These are phyloP conservation scores for Pelargonium citronellum DNA, from an alignment of 441 rosid genomes.

Conservation along the genomic window DNA sequence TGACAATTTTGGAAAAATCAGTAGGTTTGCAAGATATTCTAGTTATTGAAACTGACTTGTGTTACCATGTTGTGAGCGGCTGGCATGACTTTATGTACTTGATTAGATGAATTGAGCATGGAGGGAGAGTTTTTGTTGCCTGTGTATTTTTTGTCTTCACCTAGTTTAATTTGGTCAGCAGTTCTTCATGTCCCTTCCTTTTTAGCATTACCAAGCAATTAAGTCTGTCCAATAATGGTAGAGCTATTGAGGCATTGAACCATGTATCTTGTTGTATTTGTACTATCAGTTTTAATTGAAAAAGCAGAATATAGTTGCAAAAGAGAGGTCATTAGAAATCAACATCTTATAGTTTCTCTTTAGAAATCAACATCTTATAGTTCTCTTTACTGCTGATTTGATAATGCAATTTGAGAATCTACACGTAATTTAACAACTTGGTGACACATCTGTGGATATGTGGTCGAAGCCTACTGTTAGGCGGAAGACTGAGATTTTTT, in stretches of 20 bases:
- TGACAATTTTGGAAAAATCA: no score
- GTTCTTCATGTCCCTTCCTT: no score
- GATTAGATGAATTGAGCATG: no score
- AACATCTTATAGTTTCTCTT: neutral
- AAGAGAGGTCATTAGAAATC: neutral
- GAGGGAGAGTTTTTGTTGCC: no score
- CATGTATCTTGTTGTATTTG: neutral
- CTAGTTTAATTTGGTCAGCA: no score
- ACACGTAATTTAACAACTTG: conserved; percentile 47
- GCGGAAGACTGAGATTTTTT: conserved; percentile 84
- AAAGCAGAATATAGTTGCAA: neutral
- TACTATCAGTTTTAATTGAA: no score
- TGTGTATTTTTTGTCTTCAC: no score
- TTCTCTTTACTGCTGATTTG: conserved; percentile 27
- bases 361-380: neutral
- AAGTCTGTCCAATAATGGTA: neutral
- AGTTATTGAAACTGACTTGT: no score
- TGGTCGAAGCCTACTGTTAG: conserved; percentile 75
- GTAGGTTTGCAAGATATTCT: no score
- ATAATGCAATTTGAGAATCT: conserved; percentile 43
- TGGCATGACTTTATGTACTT: no score
- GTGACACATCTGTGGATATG: conserved; percentile 58
- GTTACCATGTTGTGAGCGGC: no score
- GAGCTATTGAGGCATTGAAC: neutral
- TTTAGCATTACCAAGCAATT: neutral